A percentile compares a stretch with the other conserved stretches of the same genome.
Conservation (phyloP, 176 grass and related monocot genomes). For the Aegilops sharonensis region DNA sequence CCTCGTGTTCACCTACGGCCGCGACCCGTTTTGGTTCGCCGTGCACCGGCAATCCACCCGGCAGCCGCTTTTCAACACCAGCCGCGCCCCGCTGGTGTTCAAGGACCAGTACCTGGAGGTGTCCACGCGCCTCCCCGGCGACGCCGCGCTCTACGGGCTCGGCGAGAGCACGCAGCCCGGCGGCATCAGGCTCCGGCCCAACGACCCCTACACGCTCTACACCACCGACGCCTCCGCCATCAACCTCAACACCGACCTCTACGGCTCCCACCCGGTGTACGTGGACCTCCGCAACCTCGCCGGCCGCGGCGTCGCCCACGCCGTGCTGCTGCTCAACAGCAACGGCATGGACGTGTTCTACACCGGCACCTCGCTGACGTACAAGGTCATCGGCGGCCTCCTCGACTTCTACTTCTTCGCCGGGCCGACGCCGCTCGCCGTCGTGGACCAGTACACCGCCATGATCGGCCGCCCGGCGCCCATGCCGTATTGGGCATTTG, state of each 20-base stretch:
- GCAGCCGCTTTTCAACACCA: slow-evolving; percentile 79
- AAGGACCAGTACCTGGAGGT: slow-evolving; percentile 96
- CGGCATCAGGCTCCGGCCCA: slow-evolving; percentile 70
- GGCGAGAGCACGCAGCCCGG: slow-evolving; percentile 89
- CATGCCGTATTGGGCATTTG: slow-evolving; percentile 93
- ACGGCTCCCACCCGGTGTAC: slow-evolving; percentile 91
- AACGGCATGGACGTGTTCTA: slow-evolving; percentile 96
- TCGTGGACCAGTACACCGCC: slow-evolving; percentile 83
- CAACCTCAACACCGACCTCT: slow-evolving; percentile 89
- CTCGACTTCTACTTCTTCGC: slow-evolving; percentile 95
- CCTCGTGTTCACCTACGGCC: slow-evolving; percentile 62
- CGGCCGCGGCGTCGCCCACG: slow-evolving; percentile 64
- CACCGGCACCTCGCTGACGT: slow-evolving; percentile 64
- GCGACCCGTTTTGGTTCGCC: slow-evolving; percentile 74
- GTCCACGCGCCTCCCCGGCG: slow-evolving; percentile 54
- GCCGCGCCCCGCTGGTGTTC: slow-evolving; percentile 59
- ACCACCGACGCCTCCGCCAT: slow-evolving; percentile 80
- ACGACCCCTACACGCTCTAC: slow-evolving; percentile 86
- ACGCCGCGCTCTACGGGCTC: slow-evolving; percentile 78
- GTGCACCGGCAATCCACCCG: slow-evolving; percentile 57
- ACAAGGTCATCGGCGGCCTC: slow-evolving; percentile 86
- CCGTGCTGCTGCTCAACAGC: slow-evolving; percentile 87
- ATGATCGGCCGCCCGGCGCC: slow-evolving; percentile 79
- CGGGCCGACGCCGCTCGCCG: slow-evolving; percentile 63
- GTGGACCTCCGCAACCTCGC: slow-evolving; percentile 64